Percentiles rank a stretch among this genome's conserved stretches.
phyloP scores from a whole-genome alignment of 2,329 filamentous ascomycete species.

The Paraphaeosphaeria minitans region DNA sequence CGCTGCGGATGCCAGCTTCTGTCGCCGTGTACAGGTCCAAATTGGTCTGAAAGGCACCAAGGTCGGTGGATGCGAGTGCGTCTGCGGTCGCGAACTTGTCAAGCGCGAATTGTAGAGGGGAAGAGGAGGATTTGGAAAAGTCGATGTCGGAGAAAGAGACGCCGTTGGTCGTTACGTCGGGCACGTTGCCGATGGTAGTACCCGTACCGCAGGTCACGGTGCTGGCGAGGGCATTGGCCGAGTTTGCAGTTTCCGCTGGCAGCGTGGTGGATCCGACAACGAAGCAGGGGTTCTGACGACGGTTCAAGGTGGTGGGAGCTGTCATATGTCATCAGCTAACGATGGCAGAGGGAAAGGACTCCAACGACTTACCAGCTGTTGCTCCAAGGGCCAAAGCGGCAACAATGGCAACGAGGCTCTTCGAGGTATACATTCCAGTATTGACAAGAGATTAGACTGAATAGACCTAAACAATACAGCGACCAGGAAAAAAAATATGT shows the following conservation, averaged over 20 bases:
- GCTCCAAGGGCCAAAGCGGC: slow-evolving; percentile 5
- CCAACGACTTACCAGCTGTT: neutral
- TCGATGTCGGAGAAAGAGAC: slow-evolving; percentile 61
- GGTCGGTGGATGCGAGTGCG: slow-evolving; percentile 56
- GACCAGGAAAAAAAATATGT: slow-evolving; percentile 9
- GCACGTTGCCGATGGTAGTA: slow-evolving; percentile 60
- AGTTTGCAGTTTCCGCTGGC: slow-evolving; percentile 56
- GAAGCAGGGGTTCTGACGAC: slow-evolving; percentile 55
- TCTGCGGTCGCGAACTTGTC: slow-evolving; percentile 58
- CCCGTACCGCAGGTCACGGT: slow-evolving; percentile 57
- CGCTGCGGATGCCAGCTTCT: slow-evolving; percentile 62
- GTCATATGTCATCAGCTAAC: neutral
- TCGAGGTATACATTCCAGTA: slow-evolving; percentile 5
- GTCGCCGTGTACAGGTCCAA: slow-evolving; percentile 65
- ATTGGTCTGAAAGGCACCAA: slow-evolving; percentile 58
- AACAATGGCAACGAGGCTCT: slow-evolving; percentile 1
- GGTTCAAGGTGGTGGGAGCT: slow-evolving; percentile 6
- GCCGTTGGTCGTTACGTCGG: slow-evolving; percentile 60
- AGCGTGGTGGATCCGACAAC: slow-evolving; percentile 58
- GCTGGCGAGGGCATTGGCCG: slow-evolving; percentile 50
- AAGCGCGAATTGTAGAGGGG: slow-evolving; percentile 61
- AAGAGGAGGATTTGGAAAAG: slow-evolving; percentile 57
- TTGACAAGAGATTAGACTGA: neutral
- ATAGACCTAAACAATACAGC: slow-evolving; percentile 3
- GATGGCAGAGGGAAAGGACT: neutral